These are phyloP conservation scores for Botryobasidium botryosum DNA, from an alignment of 768 basidiomycete species.

Conservation along the genomic window DNA sequence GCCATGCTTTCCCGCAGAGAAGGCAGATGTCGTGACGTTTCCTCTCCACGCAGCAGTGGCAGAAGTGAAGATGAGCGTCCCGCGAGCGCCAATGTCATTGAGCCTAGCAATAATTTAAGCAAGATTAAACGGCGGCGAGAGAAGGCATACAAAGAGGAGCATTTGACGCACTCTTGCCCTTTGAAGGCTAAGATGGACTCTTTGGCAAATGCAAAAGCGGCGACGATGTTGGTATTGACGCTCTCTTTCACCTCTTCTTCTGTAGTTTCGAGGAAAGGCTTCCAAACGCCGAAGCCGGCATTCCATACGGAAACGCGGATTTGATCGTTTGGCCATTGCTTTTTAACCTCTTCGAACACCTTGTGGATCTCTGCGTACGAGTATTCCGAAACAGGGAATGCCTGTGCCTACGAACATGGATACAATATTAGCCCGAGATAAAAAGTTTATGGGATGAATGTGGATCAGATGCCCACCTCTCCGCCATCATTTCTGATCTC, in stretches of 20 bases:
- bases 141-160: background rate
- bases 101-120: constrained; percentile 7
- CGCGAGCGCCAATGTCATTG: constrained; percentile 32
- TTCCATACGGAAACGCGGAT: constrained; percentile 53
- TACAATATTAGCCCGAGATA: background rate
- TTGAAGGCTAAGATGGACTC: constrained; percentile 44
- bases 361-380: constrained; percentile 24
- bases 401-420: constrained; percentile 27
- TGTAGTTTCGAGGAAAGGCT: constrained; percentile 34
- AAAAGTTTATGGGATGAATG: no score
- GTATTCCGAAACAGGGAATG: constrained; percentile 36
- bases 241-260: constrained; percentile 36
- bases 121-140: background rate
- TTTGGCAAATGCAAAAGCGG: constrained; percentile 45
- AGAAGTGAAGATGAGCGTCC: constrained; percentile 54
- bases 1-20: constrained; percentile 48
- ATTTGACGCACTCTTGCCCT: constrained; percentile 15
- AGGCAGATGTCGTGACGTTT: constrained; percentile 40
- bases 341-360: constrained; percentile 32
- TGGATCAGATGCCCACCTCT: constrained; percentile 25
- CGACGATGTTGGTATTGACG: constrained; percentile 35
- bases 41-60: constrained; percentile 53
- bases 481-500: constrained; percentile 43
- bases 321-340: constrained; percentile 30
- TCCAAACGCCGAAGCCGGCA: constrained; percentile 38